Evolutionary conservation across 2,329 filamentous ascomycete species (phyloP), one percentile per base, ranked within the genome.

Genomic region (Aplosporella prunicola): DNA sequence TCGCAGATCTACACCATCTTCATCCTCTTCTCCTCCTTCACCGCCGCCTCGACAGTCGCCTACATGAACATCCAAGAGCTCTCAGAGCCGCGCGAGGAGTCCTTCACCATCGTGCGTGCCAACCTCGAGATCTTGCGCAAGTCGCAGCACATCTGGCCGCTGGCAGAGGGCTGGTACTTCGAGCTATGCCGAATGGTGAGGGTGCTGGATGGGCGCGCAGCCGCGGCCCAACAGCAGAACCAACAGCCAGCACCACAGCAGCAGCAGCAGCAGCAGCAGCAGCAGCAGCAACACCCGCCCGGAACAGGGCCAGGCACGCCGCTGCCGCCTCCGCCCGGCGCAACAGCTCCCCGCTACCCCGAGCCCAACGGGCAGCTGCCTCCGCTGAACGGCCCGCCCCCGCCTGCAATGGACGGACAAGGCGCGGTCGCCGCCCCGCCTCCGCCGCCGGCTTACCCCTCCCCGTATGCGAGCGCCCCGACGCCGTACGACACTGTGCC

Each of bases 41-140:
- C 35, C 22, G 20, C 35, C n/a, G 27, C 35, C 15, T 25, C 27
- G 9, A 32, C 35, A 1, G 22, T 38, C 28, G 35, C 35, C 27
- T 30, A 38, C 28, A 31, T 38, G 27, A 15, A 11, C 5, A 26
- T 38, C 11, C 20, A 38, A 26, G 18, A 20, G 18, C 22, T 38
- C 6, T 22, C 20, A 18, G 14, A 26, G 5, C 23, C 28, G 2
- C 11, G n/a, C 5, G 13, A 23, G 10, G 20, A 25, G n/a, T 6
- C 15, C 10, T 26, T 20, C 8, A 20, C 9, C 20, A 20, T 38
- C 22, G 28, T 38, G 11, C 9, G 16, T 8, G 25, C 56, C 20
- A 29, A 23, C 13, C 15, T 32, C 20, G 35, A 31, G 7, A 26
- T 38, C 20, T n/a, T 38, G 15, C 27, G 28, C 11, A 31, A 38